Percentiles rank a stretch among this genome's conserved stretches.
Conservation (phyloP, 176 grass and related monocot genomes). For the Eragrostis nindensis region DNA sequence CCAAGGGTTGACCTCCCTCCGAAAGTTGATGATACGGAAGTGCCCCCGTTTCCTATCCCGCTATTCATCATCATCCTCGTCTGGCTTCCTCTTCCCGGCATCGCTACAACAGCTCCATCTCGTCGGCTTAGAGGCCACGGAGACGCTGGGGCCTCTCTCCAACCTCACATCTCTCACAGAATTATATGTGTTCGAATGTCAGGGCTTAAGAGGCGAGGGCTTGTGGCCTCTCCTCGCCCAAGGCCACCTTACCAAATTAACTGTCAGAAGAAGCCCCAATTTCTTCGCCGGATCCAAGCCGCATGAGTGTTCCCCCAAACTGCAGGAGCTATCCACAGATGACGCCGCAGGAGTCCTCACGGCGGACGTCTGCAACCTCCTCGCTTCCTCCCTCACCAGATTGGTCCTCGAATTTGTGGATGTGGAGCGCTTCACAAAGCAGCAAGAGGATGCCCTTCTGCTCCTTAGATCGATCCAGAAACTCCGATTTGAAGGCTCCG, state of each 20-base stretch:
- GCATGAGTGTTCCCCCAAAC: background rate
- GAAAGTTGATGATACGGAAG: rapidly evolving
- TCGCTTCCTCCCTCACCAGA: background rate
- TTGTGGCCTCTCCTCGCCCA: background rate
- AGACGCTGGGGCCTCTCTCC: background rate
- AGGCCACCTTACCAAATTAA: background rate
- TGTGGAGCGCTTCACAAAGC: background rate
- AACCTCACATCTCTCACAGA: background rate
- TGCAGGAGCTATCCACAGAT: background rate
- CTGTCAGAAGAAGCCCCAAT: background rate
- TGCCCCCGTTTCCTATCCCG: background rate
- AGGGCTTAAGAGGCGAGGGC: background rate
- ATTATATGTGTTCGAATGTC: rapidly evolving
- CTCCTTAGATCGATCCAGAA: background rate
- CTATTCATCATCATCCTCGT: background rate
- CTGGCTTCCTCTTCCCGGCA: background rate
- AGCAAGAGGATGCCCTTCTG: background rate
- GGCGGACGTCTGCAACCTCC: background rate
- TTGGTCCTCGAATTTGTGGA: background rate
- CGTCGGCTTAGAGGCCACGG: background rate
- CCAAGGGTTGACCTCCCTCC: background rate
- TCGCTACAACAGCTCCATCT: rapidly evolving
- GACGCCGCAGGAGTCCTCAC: background rate
- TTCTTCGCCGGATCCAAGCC: background rate
- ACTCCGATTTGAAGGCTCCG: rapidly evolving